Conservation (phyloP, 2,329 filamentous ascomycete species). For the Rachicladosporium sp. region DNA sequence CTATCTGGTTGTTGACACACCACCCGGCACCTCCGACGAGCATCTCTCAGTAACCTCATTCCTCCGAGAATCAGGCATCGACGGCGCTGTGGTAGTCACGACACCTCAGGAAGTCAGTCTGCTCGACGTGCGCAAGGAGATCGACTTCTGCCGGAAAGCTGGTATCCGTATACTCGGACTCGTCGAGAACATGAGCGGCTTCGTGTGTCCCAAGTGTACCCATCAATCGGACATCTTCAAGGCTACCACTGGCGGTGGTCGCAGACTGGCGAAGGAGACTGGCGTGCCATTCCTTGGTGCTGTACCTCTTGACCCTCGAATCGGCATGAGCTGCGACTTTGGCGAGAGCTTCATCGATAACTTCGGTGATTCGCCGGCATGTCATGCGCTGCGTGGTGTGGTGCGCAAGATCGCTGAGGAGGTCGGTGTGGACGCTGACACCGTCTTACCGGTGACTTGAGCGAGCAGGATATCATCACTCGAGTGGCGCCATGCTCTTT, state of each 20-base stretch:
- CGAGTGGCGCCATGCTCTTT: no score
- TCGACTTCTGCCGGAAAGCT: conserved; percentile 93
- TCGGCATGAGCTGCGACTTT: conserved; percentile 93
- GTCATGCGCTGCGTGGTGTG: conserved; percentile 65
- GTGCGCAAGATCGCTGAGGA: conserved; percentile 51
- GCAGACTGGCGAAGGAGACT: conserved; percentile 70
- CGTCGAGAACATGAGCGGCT: conserved; percentile 96
- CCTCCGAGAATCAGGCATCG: conserved; percentile 79
- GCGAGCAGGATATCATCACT: no score
- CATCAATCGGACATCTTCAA: conserved; percentile 74
- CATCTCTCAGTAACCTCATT: conserved; percentile 89
- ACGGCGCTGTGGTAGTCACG: conserved; percentile 84
- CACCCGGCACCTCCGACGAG: conserved; percentile 89
- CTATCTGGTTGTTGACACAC: conserved; percentile 86
- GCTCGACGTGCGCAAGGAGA: conserved; percentile 89
- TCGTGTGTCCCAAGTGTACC: conserved; percentile 87
- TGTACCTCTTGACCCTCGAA: conserved; percentile 83
- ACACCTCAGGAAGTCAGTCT: conserved; percentile 91
- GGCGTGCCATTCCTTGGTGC: conserved; percentile 77
- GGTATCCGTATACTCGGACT: conserved; percentile 78
- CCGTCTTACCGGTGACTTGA: conserved; percentile 12
- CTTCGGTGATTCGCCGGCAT: conserved; percentile 87
- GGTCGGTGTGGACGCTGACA: conserved; percentile 20
- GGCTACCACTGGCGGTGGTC: conserved; percentile 79
- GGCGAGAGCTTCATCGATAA: conserved; percentile 95